Evolutionary conservation across 805 yeast genomes (phyloP).

Genomic region (Yamadazyma philogaea): DNA sequence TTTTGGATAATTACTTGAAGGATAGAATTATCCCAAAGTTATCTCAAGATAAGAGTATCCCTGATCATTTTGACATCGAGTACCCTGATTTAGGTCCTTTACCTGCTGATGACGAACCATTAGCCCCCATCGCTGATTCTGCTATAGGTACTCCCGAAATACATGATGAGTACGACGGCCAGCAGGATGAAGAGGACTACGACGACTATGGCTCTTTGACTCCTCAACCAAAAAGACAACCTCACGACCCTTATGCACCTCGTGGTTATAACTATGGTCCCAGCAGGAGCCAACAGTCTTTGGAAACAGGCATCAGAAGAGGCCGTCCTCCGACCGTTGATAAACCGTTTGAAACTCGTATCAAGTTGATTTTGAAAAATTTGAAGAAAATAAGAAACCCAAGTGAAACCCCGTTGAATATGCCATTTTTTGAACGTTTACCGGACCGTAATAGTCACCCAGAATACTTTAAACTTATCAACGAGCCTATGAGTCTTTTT

Average conservation of each 20-base stretch:
- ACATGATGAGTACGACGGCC: conserved; percentile 14
- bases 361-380: conserved; percentile 79
- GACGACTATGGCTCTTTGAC: conserved; percentile 13
- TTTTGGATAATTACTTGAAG: conserved; percentile 51
- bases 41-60: conserved; percentile 36
- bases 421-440: conserved; percentile 67
- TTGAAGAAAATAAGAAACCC: conserved; percentile 69
- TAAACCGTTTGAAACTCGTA: conserved; percentile 87
- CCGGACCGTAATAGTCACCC: conserved; percentile 63
- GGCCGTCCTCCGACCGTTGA: conserved; percentile 92
- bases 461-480: conserved; percentile 51
- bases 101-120: conserved; percentile 43
- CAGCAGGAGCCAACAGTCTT: conserved; percentile 1
- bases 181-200: conserved; percentile 19
- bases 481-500: conserved; percentile 63
- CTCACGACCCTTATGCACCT: not conserved
- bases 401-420: conserved; percentile 46
- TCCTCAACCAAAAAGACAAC: conserved; percentile 11
- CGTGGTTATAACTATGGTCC: not conserved
- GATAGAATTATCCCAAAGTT: conserved; percentile 49
- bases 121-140: not conserved
- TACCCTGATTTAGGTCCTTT: conserved; percentile 71
- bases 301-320: conserved; percentile 58
- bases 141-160: conserved; percentile 5
- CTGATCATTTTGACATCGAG: conserved; percentile 32